Conservation (phyloP, 805 yeast genomes). For the Saccharomycopsis sp. region DNA sequence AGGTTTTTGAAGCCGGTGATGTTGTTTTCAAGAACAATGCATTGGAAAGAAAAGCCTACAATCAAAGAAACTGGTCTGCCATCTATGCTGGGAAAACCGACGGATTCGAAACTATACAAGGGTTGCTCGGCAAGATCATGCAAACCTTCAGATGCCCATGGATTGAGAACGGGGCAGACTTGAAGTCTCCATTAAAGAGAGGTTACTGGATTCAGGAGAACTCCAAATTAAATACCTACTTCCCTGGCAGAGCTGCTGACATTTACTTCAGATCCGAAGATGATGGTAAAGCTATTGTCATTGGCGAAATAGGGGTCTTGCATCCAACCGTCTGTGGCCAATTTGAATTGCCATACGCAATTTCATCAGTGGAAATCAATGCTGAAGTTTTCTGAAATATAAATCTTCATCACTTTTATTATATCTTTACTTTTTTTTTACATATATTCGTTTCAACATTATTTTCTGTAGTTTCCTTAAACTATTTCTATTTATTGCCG, state of each 20-base stretch:
- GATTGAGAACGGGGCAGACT: conserved; percentile 46
- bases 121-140: conserved; percentile 89
- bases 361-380: conserved; percentile 82
- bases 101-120: conserved; percentile 92
- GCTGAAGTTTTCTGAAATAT: conserved; percentile 82
- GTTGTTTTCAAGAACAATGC: conserved; percentile 74
- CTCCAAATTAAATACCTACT: conserved; percentile 57
- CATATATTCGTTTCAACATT: too few relatives aligned
- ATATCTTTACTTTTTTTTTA: too few relatives aligned
- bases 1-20: conserved; percentile 93
- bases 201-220: conserved; percentile 85
- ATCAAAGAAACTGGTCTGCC: conserved; percentile 93
- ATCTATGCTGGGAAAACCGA: conserved; percentile 90
- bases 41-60: conserved; percentile 81
- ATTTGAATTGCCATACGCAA: conserved; percentile 90
- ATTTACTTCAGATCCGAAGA: conserved; percentile 61
- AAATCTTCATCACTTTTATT: too few relatives aligned
- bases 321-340: conserved; percentile 87
- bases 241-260: conserved; percentile 97
- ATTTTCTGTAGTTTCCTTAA: too few relatives aligned
- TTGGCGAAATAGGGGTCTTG: conserved; percentile 87
- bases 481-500: too few relatives aligned
- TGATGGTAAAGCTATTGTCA: conserved; percentile 44
- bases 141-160: conserved; percentile 88
- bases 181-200: conserved; percentile 42